Percentiles rank a stretch among this genome's conserved stretches.
These are phyloP conservation scores for Solanum bulbocastanum DNA, from an alignment of 257 asterid species.

Conservation along the genomic window DNA sequence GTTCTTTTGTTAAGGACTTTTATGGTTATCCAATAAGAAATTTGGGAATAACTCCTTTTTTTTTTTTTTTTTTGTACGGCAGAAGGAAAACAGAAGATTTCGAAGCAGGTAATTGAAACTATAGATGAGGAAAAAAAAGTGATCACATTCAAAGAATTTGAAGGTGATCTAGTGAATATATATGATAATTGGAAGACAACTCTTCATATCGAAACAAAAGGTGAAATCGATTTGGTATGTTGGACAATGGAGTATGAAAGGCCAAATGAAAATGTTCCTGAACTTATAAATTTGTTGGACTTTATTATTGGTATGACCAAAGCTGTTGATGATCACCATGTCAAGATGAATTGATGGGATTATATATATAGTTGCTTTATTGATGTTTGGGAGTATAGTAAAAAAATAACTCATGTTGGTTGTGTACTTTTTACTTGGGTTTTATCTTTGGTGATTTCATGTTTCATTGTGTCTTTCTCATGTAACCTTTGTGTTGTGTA, in stretches of 20 bases:
- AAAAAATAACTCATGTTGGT: not conserved
- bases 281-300: not conserved
- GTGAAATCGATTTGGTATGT: not conserved
- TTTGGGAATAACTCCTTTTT: not conserved
- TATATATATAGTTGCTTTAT: not conserved
- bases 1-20: not conserved
- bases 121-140: not conserved
- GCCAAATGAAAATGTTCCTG: not conserved
- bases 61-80: not conserved
- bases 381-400: not conserved
- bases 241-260: not conserved
- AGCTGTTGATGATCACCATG: not conserved
- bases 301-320: not conserved
- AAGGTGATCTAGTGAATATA: not conserved
- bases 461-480: not conserved
- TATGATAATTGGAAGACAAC: not conserved
- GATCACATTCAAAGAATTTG: not conserved
- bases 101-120: not conserved
- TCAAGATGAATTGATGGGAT: not conserved
- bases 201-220: not conserved
- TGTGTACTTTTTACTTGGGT: not conserved
- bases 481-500: not conserved
- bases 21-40: too few relatives aligned
- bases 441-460: not conserved
- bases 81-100: not conserved